Base-by-base conservation (phyloP, 2,329 filamentous ascomycete species). In the Epichloe bromicola region DNA sequence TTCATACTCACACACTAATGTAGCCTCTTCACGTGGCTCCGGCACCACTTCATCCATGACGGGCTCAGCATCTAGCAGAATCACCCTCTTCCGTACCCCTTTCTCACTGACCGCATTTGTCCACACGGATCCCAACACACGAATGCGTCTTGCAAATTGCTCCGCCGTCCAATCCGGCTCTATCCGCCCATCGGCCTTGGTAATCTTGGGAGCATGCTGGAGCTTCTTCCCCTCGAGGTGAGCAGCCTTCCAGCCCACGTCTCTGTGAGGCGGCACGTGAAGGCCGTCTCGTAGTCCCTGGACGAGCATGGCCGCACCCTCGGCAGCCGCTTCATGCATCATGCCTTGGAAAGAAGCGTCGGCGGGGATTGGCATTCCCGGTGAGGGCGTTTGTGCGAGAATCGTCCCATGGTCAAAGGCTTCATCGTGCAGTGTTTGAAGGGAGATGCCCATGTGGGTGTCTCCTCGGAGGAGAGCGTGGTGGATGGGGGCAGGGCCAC, bases 401-500 rank as follows among this genome's bases (percentile, higher is more conserved):
- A 96, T 76, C 2, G 72, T 66, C 30, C 93, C 93, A 53, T 82
- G 79, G 65, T 98, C 93, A 63, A 97, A 96, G 45, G 74, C 68
- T 15, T 71, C 68, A 2, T 80, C 75, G 64, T 96, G 81, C 38
- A 98, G 76, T 0, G 91, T 97, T 66, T 98, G 93, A 26, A 98
- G 72, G 0, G 86, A 85, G 20, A 96, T 76, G 23, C 93, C 93
- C 0, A 86, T 88, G 53, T 71, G 68, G 1, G 61, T 60, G 50
- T 79, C 72, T 12, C 75, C 70, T 30, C 76, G 69, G 14, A 97
- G 73, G 37, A 97, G 74, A n/a, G 87, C 81, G 65, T 90, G 86
- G 55, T 95, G 85, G 14, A 98, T 74, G 0, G 93, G 93, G 2
- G 93, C 88, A 11, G 93, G 79, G 2, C 93, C 93, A 52, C 85